Conservation (phyloP, 2,329 filamentous ascomycete species). For the Graphilbum ipis-grandicollis region DNA sequence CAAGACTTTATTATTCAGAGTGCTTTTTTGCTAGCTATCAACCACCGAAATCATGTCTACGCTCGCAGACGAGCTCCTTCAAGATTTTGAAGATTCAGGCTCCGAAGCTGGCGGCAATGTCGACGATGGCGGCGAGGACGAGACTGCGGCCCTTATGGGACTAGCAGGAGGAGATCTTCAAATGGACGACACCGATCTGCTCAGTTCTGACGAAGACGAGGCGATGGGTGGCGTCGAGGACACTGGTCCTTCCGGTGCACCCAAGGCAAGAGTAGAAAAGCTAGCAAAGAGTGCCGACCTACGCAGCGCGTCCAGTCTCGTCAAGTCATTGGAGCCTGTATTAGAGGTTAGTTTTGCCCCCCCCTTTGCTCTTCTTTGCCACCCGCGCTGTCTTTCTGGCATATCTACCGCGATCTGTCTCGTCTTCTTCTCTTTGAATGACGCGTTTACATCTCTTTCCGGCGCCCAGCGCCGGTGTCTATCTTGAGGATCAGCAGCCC, state of each 20-base stretch:
- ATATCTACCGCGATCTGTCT: no score
- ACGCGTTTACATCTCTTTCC: constrained; percentile 43
- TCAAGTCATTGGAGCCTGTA: constrained; percentile 66
- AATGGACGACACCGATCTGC: constrained; percentile 40
- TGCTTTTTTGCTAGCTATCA: background rate
- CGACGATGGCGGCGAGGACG: constrained; percentile 28
- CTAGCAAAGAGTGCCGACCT: constrained; percentile 67
- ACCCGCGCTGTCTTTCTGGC: background rate
- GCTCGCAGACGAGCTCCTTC: constrained; percentile 78
- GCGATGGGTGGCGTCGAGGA: constrained; percentile 31
- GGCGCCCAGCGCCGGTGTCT: background rate
- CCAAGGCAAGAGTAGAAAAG: constrained; percentile 66
- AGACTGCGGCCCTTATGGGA: constrained; percentile 19
- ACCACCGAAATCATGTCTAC: constrained; percentile 89
- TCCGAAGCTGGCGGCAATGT: constrained; percentile 54
- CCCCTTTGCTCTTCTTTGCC: background rate
- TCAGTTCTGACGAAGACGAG: constrained; percentile 43
- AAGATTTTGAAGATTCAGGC: constrained; percentile 76
- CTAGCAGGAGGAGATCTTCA: constrained; percentile 30
- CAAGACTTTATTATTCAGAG: no score
- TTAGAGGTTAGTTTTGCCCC: constrained; percentile 50
- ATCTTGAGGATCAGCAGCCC: constrained; percentile 36
- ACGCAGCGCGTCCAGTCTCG: constrained; percentile 59
- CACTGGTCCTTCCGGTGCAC: constrained; percentile 46
- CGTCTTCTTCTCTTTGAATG: constrained; percentile 10